Conservation (phyloP, 2,329 filamentous ascomycete genomes). For the Neocatenulostroma microsporum region DNA sequence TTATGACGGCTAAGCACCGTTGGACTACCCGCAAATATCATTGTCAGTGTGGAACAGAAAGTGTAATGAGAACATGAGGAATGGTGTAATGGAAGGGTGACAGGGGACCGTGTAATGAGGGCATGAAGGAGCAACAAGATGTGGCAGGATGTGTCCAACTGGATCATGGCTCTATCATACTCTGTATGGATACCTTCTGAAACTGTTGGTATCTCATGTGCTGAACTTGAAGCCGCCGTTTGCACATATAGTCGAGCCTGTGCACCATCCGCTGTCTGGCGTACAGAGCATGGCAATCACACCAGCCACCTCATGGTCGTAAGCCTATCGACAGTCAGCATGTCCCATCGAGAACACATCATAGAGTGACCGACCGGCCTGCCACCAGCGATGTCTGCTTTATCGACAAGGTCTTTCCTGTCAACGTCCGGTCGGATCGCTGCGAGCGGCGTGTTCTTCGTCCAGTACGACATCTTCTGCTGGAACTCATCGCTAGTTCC, state of each 20-base stretch:
- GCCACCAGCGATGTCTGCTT: conserved; percentile 42
- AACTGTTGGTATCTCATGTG: conserved; percentile 12
- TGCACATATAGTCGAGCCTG: conserved; percentile 69
- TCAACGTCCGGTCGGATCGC: conserved; percentile 55
- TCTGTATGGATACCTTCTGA: neutral
- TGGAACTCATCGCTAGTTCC: conserved; percentile 51
- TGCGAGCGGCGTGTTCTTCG: conserved; percentile 58
- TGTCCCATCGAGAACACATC: conserved; percentile 17
- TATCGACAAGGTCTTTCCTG: conserved; percentile 46
- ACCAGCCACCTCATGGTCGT: conserved; percentile 64
- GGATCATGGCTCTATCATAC: too few species aligned
- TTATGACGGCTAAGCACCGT: too few species aligned
- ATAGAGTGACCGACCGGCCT: conserved; percentile 36
- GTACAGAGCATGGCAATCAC: conserved; percentile 69
- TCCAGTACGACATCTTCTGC: conserved; percentile 51
- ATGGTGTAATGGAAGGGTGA: too few species aligned
- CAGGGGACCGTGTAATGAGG: too few species aligned
- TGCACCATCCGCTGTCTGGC: conserved; percentile 64
- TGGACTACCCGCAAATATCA: too few species aligned
- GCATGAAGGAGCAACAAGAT: too few species aligned
- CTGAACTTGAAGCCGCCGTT: conserved; percentile 67
- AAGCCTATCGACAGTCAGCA: conserved; percentile 37
- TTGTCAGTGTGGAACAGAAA: too few species aligned
- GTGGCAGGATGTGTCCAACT: too few species aligned
- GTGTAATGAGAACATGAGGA: too few species aligned